Evolutionary conservation across 345 rosid species (phyloP).

Genomic region (Psidium guajava): DNA sequence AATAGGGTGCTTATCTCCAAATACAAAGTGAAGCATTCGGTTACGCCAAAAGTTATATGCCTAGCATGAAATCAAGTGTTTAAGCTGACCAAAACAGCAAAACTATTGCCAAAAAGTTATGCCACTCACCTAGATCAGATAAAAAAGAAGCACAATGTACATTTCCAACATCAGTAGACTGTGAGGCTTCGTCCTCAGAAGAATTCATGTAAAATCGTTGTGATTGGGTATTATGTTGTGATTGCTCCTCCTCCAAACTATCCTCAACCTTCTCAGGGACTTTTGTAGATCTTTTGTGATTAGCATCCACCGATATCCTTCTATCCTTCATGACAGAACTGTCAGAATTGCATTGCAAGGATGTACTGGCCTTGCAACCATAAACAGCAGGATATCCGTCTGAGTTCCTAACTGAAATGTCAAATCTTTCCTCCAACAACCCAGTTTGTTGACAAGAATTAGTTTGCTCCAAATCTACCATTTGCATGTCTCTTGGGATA

Average conservation of each 20-base stretch:
- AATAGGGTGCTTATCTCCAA: neutral
- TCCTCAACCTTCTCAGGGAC: conserved; percentile 14
- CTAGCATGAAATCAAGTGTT: neutral
- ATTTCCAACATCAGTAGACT: conserved; percentile 18
- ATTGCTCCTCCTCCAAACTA: conserved; percentile 8
- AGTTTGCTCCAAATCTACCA: conserved; percentile 16
- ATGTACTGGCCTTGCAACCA: conserved; percentile 20
- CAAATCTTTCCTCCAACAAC: conserved; percentile 15
- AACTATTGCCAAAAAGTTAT: neutral
- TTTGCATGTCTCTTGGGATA: conserved; percentile 28
- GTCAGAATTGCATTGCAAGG: conserved; percentile 26
- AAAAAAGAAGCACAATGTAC: conserved; percentile 22
- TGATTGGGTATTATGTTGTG: conserved; percentile 6
- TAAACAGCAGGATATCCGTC: conserved; percentile 15
- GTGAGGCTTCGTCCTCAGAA: conserved; percentile 32
- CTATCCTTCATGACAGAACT: conserved; percentile 59
- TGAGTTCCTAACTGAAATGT: conserved; percentile 9
- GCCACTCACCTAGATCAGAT: conserved; percentile 45
- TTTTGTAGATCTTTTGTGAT: conserved; percentile 1
- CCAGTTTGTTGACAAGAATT: conserved; percentile 10
- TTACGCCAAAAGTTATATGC: neutral
- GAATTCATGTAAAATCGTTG: conserved; percentile 26
- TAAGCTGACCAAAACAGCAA: neutral
- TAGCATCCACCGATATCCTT: conserved; percentile 6
- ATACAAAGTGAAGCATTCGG: neutral